Percentiles rank a stretch among this genome's conserved stretches.
phyloP scores from a whole-genome alignment of 73 alveolate genomes.

The Paramecium bursaria region DNA sequence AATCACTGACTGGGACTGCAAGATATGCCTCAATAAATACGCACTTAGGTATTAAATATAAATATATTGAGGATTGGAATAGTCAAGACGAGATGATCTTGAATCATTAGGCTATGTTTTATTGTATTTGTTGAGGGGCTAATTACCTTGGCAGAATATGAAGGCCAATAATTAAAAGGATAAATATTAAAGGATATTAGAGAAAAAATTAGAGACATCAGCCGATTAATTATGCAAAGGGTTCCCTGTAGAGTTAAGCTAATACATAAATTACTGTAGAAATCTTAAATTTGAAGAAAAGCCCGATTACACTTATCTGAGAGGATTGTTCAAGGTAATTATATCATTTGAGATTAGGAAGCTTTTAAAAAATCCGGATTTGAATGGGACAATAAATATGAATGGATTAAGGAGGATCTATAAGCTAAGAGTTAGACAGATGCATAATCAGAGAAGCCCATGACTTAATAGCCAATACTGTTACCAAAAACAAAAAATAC shows the following conservation, averaged over 20 bases:
- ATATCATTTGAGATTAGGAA: neutral
- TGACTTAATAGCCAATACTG: neutral
- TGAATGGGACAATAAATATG: constrained; percentile 57
- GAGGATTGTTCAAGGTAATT: constrained; percentile 57
- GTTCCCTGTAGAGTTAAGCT: constrained; percentile 79
- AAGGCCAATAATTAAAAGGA: constrained; percentile 80
- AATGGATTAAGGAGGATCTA: constrained; percentile 47
- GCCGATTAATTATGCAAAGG: constrained; percentile 81
- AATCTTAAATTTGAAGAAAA: constrained; percentile 82
- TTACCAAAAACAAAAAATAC: neutral
- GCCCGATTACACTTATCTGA: constrained; percentile 77
- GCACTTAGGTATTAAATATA: too few relatives aligned
- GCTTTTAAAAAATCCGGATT: constrained; percentile 47
- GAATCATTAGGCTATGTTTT: constrained; percentile 90
- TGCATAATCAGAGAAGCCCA: neutral
- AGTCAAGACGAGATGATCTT: constrained; percentile 87
- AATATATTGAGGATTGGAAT: too few relatives aligned
- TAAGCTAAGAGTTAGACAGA: neutral
- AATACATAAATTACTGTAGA: constrained; percentile 77
- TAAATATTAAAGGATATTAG: constrained; percentile 81
- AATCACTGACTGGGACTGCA: constrained; percentile 97
- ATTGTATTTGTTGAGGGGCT: constrained; percentile 83
- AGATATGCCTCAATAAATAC: constrained; percentile 79
- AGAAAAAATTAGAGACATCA: constrained; percentile 82
- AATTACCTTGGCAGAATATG: constrained; percentile 88